These are phyloP conservation scores for Incumbomyces delicatus DNA, from an alignment of 2,329 filamentous ascomycete genomes.

Conservation along the genomic window DNA sequence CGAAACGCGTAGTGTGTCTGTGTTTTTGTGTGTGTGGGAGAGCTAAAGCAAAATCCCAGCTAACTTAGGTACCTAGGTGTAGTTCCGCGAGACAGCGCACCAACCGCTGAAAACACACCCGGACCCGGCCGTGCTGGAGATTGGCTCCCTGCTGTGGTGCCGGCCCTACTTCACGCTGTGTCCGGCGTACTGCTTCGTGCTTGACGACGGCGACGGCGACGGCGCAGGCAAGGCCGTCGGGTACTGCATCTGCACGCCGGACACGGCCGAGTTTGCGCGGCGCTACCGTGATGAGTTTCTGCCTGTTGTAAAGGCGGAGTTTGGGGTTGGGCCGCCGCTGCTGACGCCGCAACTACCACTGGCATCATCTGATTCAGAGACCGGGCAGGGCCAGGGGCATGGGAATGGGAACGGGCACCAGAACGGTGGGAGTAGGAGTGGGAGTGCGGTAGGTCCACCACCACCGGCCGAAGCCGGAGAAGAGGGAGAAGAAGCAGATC, in stretches of 20 bases:
- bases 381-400: too few species aligned
- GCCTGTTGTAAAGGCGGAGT: slow-evolving; percentile 8
- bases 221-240: slow-evolving; percentile 16
- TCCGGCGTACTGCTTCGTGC: slow-evolving; percentile 14
- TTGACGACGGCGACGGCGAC: slow-evolving; percentile 18
- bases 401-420: too few species aligned
- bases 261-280: slow-evolving; percentile 15
- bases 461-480: too few species aligned
- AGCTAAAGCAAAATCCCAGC: too few species aligned
- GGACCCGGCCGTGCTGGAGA: slow-evolving; percentile 10
- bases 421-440: too few species aligned
- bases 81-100: slow-evolving; percentile 12
- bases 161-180: slow-evolving; percentile 14
- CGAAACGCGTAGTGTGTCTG: too few species aligned
- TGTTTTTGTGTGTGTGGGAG: too few species aligned
- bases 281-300: slow-evolving; percentile 10
- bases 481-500: too few species aligned
- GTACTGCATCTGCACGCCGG: slow-evolving; percentile 13
- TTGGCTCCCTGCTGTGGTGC: slow-evolving; percentile 17
- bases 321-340: slow-evolving; percentile 11
- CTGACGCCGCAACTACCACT: too few species aligned
- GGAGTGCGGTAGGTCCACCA: too few species aligned
- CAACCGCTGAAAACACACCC: slow-evolving; percentile 10
- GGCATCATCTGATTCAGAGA: too few species aligned
- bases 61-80: too few species aligned